Base-by-base conservation (phyloP, 2,329 filamentous ascomycete genomes). In the Sporothrix globosa region DNA sequence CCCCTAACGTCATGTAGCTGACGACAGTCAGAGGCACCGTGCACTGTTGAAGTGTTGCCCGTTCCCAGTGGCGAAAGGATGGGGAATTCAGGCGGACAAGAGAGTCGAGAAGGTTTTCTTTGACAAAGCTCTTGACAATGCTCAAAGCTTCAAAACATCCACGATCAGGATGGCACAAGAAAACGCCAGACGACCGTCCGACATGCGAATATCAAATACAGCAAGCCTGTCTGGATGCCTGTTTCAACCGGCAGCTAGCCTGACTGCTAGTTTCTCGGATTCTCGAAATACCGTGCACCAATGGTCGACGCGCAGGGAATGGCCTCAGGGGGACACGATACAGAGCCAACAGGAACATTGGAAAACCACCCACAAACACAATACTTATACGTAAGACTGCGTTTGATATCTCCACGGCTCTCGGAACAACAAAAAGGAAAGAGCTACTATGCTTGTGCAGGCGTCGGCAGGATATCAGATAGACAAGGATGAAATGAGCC, bases 1-100 rank as follows among this genome's bases (percentile, higher is more conserved):
- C 39, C 56, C 34, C n/a, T 44, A n/a, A 56, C 50, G 52, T 68
- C 52, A 56, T 27, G 7, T 14, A 13, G 66, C 50, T 68, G 67
- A 60, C 67, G 67, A 68, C 67, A 60, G 24, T 41, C 60, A 69
- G 67, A 61, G 67, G 67, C 67, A 27, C 2, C 7, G 14, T 4
- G 19, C n/a, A 48, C n/a, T 19, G 6, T 61, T 44, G 14, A 61
- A 14, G 34, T 24, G 56, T 3, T 24, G 56, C 56, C 56, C 24
- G 5, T 61, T n/a, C 21, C 17, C 13, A 13, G 58, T 63, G 58
- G 58, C 58, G 21, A 63, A 14, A 44, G n/a, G 13, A 34, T 34
- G 61, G 24, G 3, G 39, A 50, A 21, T 1, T n/a, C 24, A 11
- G 50, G 17, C 2, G 41, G 19, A 48, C 17, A 11, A 11, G 10